A percentile compares a stretch with the other conserved stretches of the same genome.
phyloP scores from a whole-genome alignment of 176 grass and related monocot genomes.

The Rhynchospora breviuscula region DNA sequence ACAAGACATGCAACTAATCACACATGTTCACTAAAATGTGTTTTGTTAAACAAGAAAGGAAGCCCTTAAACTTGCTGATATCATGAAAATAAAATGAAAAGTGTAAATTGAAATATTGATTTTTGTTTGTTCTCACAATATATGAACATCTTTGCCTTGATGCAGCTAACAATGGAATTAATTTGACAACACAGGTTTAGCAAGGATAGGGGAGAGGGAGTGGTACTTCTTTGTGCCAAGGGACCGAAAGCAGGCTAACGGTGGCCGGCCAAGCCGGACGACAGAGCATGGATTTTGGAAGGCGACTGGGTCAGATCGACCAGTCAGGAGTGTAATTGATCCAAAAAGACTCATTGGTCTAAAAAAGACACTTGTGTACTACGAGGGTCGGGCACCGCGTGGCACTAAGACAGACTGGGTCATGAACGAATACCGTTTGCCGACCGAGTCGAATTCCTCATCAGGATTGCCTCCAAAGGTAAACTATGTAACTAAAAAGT shows the following conservation, averaged over 20 bases:
- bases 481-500: background rate
- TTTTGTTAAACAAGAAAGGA: no score
- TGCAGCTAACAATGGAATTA: background rate
- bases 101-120: background rate
- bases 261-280: constrained; percentile 64
- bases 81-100: no score
- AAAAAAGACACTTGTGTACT: constrained; percentile 96
- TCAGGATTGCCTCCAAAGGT: constrained; percentile 30
- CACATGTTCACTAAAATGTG: no score
- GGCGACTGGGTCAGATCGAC: constrained; percentile 80
- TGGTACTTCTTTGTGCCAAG: constrained; percentile 99
- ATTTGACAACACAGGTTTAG: constrained; percentile 29
- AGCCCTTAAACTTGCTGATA: no score
- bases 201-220: constrained; percentile 76
- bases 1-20: no score
- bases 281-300: constrained; percentile 96
- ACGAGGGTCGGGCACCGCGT: constrained; percentile 64
- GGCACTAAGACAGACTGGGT: constrained; percentile 92
- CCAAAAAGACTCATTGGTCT: constrained; percentile 85
- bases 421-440: constrained; percentile 98
- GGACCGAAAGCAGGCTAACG: constrained; percentile 49
- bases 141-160: background rate
- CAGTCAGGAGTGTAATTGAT: constrained; percentile 62
- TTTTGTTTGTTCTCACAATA: background rate
- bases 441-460: constrained; percentile 9